These are phyloP conservation scores for Sugiyamaella qingdaonensis DNA, from an alignment of 805 yeast genomes.

Conservation along the genomic window DNA sequence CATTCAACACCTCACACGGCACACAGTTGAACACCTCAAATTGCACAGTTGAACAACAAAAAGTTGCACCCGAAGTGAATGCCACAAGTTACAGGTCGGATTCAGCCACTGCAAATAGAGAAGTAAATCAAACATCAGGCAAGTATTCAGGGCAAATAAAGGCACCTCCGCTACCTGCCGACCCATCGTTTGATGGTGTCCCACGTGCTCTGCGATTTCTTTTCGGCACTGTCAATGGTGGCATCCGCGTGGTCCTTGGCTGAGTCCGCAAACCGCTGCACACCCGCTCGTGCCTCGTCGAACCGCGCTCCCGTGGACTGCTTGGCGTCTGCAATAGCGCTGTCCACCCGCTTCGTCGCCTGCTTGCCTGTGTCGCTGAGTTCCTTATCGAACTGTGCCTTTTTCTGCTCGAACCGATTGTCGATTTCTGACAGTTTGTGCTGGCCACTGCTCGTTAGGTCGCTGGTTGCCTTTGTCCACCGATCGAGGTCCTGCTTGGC, in stretches of 20 bases:
- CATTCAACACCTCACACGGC: too few relatives aligned
- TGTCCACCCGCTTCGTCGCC: slow-evolving; percentile 3
- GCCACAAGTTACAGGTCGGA: too few relatives aligned
- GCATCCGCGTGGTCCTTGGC: slow-evolving; percentile 7
- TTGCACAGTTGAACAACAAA: too few relatives aligned
- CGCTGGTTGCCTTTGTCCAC: slow-evolving; percentile 12
- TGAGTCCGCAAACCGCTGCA: slow-evolving; percentile 2
- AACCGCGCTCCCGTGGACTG: slow-evolving; percentile 3
- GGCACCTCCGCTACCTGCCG: neutral
- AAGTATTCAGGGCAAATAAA: neutral
- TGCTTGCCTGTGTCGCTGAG: neutral
- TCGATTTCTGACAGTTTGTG: slow-evolving; percentile 6
- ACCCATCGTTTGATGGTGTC: slow-evolving; percentile 7
- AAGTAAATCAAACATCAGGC: neutral
- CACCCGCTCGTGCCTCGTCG: slow-evolving; percentile 10
- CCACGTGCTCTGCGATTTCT: slow-evolving; percentile 8
- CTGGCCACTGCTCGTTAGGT: slow-evolving; percentile 1
- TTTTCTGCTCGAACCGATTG: neutral
- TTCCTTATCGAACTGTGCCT: neutral
- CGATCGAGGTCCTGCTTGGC: slow-evolving; percentile 21
- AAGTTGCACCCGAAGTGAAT: too few relatives aligned
- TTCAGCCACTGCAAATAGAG: too few relatives aligned
- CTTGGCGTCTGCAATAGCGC: slow-evolving; percentile 10
- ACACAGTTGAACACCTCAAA: too few relatives aligned
- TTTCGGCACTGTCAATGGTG: neutral